A percentile compares a stretch with the other conserved stretches of the same genome.
These are phyloP conservation scores for Crithidia sp. DNA, from an alignment of 208 protist species.

Conservation along the genomic window DNA sequence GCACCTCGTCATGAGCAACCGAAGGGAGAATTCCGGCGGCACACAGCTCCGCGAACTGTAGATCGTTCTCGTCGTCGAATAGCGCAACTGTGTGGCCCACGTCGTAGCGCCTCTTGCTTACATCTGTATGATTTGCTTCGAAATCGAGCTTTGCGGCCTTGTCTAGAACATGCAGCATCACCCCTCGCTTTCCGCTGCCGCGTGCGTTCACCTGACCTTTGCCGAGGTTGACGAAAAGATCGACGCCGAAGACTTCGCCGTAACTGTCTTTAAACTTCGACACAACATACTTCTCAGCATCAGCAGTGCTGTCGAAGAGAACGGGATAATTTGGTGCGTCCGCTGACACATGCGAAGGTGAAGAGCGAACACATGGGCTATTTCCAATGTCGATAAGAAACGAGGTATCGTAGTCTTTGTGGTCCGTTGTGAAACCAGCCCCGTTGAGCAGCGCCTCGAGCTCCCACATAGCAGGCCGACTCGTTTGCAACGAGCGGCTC, in stretches of 20 bases:
- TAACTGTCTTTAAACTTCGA: slow-evolving; percentile 15
- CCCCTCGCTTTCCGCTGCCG: slow-evolving; percentile 36
- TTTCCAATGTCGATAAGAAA: slow-evolving; percentile 39
- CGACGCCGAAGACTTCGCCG: slow-evolving; percentile 14
- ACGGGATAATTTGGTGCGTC: not conserved
- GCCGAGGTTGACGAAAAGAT: slow-evolving; percentile 41
- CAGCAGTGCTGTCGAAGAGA: slow-evolving; percentile 15
- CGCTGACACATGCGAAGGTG: not conserved
- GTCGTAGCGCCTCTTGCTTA: slow-evolving; percentile 6
- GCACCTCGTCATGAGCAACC: slow-evolving; percentile 40
- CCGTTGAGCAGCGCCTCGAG: slow-evolving; percentile 24
- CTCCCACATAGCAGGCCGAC: slow-evolving; percentile 22
- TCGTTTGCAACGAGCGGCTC: not conserved
- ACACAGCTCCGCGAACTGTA: slow-evolving; percentile 43
- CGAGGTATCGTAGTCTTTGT: slow-evolving; percentile 31
- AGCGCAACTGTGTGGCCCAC: slow-evolving; percentile 28
- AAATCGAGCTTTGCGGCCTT: not conserved
- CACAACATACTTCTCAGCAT: slow-evolving; percentile 34
- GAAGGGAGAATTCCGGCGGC: slow-evolving; percentile 43
- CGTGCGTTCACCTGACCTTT: slow-evolving; percentile 39
- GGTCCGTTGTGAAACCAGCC: slow-evolving; percentile 36
- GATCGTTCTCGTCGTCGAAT: slow-evolving; percentile 50
- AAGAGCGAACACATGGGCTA: slow-evolving; percentile 26
- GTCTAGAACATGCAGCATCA: slow-evolving; percentile 31
- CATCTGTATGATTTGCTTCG: not conserved